These are phyloP conservation scores for Rhinocladiella mackenziei DNA, from an alignment of 2,329 filamentous ascomycete genomes.

Conservation along the genomic window DNA sequence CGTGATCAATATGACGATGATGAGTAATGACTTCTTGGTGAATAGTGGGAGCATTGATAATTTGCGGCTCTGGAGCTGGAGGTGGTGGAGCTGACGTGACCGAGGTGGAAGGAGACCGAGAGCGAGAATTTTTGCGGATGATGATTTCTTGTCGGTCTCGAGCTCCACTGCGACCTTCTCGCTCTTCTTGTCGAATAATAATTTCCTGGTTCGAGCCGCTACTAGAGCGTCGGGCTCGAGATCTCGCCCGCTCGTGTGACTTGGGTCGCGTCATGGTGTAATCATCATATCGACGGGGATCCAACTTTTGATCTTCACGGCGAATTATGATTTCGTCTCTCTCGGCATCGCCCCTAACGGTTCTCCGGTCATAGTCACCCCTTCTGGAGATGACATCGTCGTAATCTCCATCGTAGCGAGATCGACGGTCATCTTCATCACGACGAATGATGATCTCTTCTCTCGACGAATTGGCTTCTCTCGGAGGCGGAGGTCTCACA, in stretches of 20 bases:
- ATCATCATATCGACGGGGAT: slow-evolving; percentile 23
- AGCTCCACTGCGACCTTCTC: slow-evolving; percentile 33
- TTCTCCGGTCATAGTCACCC: slow-evolving; percentile 30
- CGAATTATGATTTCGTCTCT: slow-evolving; percentile 37
- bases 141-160: slow-evolving; percentile 35
- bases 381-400: slow-evolving; percentile 17
- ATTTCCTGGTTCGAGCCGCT: slow-evolving; percentile 35
- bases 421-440: slow-evolving; percentile 28
- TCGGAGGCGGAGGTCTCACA: slow-evolving; percentile 15
- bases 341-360: slow-evolving; percentile 18
- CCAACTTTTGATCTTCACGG: slow-evolving; percentile 35
- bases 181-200: slow-evolving; percentile 39
- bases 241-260: slow-evolving; percentile 29
- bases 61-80: slow-evolving; percentile 54
- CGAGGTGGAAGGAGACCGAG: slow-evolving; percentile 24
- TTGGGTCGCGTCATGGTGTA: slow-evolving; percentile 29
- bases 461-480: slow-evolving; percentile 27
- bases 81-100: slow-evolving; percentile 42
- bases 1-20: slow-evolving; percentile 82
- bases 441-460: slow-evolving; percentile 49
- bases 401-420: slow-evolving; percentile 15
- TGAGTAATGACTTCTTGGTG: slow-evolving; percentile 87
- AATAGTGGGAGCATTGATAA: slow-evolving; percentile 72
- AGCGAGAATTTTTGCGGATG: slow-evolving; percentile 36
- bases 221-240: slow-evolving; percentile 28